Percentiles rank a stretch among this genome's conserved stretches.
Evolutionary conservation across 495 filamentous ascomycete species (phyloP).

Genomic region (Neurospora tetrasperma): DNA sequence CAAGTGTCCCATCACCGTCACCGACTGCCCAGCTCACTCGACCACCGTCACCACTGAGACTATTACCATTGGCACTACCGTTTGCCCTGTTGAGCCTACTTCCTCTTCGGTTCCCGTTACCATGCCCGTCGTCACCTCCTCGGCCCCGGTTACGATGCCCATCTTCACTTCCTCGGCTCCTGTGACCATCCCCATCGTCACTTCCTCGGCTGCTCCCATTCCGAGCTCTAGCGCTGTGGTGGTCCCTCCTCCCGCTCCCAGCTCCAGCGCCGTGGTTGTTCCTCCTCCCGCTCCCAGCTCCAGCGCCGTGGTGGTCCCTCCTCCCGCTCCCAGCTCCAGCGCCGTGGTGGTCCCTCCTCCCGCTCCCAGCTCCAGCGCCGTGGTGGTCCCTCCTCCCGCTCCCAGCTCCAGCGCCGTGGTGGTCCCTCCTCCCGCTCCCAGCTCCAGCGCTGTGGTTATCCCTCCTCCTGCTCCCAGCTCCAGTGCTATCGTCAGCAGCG

Average conservation of each 20-base stretch:
- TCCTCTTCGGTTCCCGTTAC: background rate
- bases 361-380: background rate
- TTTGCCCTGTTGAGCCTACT: conserved; percentile 39
- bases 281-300: too few species aligned
- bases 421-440: too few species aligned
- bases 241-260: background rate
- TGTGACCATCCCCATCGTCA: background rate
- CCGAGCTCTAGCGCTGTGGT: background rate
- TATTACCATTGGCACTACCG: conserved; percentile 47
- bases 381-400: background rate
- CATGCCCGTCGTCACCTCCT: background rate
- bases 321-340: too few species aligned
- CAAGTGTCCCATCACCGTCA: conserved; percentile 43
- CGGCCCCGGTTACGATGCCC: background rate
- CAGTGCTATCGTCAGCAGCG: too few species aligned
- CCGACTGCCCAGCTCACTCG: conserved; percentile 45
- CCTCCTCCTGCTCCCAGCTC: too few species aligned
- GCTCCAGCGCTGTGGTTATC: too few species aligned
- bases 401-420: background rate
- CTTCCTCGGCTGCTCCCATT: background rate
- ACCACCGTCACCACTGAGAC: conserved; percentile 42
- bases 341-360: background rate
- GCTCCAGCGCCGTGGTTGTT: background rate
- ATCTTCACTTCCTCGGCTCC: background rate
- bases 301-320: too few species aligned